phyloP scores from a whole-genome alignment of 345 rosid genomes.

The Euphorbia tirucalli region DNA sequence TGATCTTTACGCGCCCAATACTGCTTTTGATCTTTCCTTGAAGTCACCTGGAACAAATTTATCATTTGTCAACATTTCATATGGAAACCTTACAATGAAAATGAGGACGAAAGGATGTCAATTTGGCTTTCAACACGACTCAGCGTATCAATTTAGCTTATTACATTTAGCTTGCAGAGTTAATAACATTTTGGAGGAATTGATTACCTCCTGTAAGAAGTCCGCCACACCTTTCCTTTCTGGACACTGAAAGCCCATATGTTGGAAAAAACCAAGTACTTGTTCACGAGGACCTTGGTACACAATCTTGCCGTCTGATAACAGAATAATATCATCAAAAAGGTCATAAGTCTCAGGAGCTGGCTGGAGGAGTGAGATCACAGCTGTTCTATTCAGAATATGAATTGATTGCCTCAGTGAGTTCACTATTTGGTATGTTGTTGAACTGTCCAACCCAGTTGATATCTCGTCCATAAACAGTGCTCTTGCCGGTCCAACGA shows the following conservation, averaged over 20 bases:
- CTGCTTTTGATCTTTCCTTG: constrained; percentile 24
- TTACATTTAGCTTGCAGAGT: too few species aligned
- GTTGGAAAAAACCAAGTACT: constrained; percentile 49
- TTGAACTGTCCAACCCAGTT: constrained; percentile 52
- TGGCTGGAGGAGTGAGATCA: constrained; percentile 74
- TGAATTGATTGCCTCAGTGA: constrained; percentile 63
- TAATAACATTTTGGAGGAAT: too few species aligned
- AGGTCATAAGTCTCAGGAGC: constrained; percentile 67
- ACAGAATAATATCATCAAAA: constrained; percentile 60
- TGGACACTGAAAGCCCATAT: constrained; percentile 72
- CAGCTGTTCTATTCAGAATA: constrained; percentile 54
- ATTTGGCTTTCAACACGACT: too few species aligned
- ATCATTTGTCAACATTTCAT: background rate
- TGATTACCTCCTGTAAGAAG: constrained; percentile 65
- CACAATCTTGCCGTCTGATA: constrained; percentile 56
- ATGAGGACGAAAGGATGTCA: background rate
- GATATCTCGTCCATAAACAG: constrained; percentile 24
- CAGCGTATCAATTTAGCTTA: too few species aligned
- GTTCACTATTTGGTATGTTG: constrained; percentile 68
- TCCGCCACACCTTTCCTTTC: constrained; percentile 69
- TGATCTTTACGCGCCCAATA: constrained; percentile 16
- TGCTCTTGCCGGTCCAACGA: constrained; percentile 20
- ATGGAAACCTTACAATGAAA: background rate
- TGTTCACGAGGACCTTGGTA: constrained; percentile 65
- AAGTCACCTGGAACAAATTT: constrained; percentile 22